Evolutionary conservation across 2,329 filamentous ascomycete species (phyloP), one percentile per base, ranked within the genome.

Genomic region (Beauveria sp.): DNA sequence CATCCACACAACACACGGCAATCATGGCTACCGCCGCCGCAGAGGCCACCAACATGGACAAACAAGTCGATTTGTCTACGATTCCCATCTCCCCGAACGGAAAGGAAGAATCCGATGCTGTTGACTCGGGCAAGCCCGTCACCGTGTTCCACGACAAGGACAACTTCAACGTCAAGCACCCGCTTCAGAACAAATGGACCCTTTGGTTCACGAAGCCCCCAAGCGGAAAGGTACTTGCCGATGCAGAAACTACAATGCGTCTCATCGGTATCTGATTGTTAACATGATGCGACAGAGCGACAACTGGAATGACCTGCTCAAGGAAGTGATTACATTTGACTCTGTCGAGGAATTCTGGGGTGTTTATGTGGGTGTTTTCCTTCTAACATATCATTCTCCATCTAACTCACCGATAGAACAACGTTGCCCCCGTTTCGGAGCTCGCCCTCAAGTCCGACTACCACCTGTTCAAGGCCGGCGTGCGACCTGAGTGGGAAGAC

Each of bases 271-370:
- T 14, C 26, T 45, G 45, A 60, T 38, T 59, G 65, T 66, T 73
- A 64, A 74, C 62, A 60, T 51, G 40, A 26, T 42, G 8, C 31
- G n/a, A 62, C 49, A 96, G 91, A 92, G 91, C 67, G 92, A 98
- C 77, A 97, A 97, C 83, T 99, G 96, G 95, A 96, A 96, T 69
- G 95, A 99, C 74, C 81, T 98, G 65, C 80, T 99, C 66, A 99
- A 99, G 81, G 92, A 99, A 77, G 93, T 99, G 69, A 97, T 99
- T 72, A 97, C 91, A 62, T 98, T 99, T 72, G 91, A 96, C 79
- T 96, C 93, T 3, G 95, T 99, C 28, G 95, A 99, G 79, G 96
- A 99, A 77, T 99, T 99, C 79, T 99, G 95, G 95, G 95, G 95
- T 64, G 91, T 99, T 74, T 98, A 98, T 78, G 96, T 99, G 84